Evolutionary conservation across 345 rosid species (phyloP).

Genomic region (Lepidium sativum): DNA sequence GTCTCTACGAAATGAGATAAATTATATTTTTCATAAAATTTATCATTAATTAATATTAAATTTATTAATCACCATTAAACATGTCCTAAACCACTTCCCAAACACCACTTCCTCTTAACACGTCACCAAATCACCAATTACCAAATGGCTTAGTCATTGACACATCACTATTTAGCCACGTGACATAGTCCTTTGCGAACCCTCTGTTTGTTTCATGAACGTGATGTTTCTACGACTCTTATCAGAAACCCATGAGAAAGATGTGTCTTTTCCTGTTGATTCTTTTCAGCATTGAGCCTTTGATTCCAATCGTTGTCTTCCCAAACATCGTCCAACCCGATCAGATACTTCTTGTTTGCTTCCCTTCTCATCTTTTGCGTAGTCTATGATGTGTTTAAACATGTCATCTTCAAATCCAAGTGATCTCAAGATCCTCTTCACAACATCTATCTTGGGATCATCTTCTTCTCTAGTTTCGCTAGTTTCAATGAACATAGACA

Average conservation of each 20-base stretch:
- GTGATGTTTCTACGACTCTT: too few relatives aligned
- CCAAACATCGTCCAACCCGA: conserved; percentile 39
- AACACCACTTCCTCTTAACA: too few relatives aligned
- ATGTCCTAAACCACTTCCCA: too few relatives aligned
- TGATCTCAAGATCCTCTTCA: conserved; percentile 20
- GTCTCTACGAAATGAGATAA: too few relatives aligned
- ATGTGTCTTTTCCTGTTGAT: background rate
- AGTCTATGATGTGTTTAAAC: background rate
- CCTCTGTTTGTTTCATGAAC: too few relatives aligned
- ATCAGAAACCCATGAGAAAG: conserved; percentile 38
- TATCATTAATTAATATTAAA: too few relatives aligned
- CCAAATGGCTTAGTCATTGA: too few relatives aligned
- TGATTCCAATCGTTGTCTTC: conserved; percentile 21
- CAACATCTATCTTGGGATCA: conserved; percentile 5
- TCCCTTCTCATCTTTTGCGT: background rate
- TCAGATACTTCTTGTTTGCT: conserved; percentile 35
- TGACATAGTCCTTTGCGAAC: too few relatives aligned
- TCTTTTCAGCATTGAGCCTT: conserved; percentile 11
- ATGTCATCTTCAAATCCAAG: conserved; percentile 40
- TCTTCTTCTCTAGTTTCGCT: background rate
- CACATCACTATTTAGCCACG: too few relatives aligned
- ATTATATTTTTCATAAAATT: too few relatives aligned
- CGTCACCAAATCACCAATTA: too few relatives aligned
- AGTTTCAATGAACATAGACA: conserved; percentile 17
- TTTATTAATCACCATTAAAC: too few relatives aligned